Base-by-base conservation (phyloP, 148 eudicot species). In the Rheum nobile region DNA sequence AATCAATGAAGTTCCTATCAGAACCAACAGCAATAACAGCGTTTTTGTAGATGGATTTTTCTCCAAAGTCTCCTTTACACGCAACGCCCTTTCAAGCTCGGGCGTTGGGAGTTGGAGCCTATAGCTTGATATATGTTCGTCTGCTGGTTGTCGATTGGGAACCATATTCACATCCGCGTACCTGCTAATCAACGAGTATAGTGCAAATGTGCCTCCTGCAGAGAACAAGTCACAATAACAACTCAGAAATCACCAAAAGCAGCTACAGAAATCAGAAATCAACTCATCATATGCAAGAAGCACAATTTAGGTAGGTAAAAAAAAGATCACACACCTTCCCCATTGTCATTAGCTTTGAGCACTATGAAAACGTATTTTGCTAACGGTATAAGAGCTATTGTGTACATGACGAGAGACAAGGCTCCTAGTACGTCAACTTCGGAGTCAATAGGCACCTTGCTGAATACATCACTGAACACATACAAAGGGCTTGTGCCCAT, bases 51-150 rank as follows among this genome's bases (percentile, higher is more conserved):
- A 80, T 7, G 81, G 73, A 8, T 71, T 78, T 2, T 67, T 77
- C 44, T 84, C 86, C 2, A 84, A 74, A 57, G 28, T 81, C 59
- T 79, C 82, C 37, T 86, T 91, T 35, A 88, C 74, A 74, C 75
- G 84, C 21, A 93, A 86, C 29, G 83, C 81, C 47, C 83, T 86
- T 75, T 83, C 78, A n/a, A 76, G 79, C 78, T 83, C 87, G 0
- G 88, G 92, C 48, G 54, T 74, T 17, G 94, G 91, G 34, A 79
- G 88, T 76, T 86, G 88, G 77, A 88, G 71, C 78, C 85, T 89
- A 80, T 89, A 93, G 0, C 90, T 89, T 2, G 97, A 91, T 34
- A 93, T 84, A 70, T 86, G 89, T 82, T 88, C 90, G 83, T 93
- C 98, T 3, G 97, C 82, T 43, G 84, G 80, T 78, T 74, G 14